Evolutionary conservation across 441 rosid genomes (phyloP), one percentile per base, ranked within the genome.

Genomic region (Aquilaria agallochum): DNA sequence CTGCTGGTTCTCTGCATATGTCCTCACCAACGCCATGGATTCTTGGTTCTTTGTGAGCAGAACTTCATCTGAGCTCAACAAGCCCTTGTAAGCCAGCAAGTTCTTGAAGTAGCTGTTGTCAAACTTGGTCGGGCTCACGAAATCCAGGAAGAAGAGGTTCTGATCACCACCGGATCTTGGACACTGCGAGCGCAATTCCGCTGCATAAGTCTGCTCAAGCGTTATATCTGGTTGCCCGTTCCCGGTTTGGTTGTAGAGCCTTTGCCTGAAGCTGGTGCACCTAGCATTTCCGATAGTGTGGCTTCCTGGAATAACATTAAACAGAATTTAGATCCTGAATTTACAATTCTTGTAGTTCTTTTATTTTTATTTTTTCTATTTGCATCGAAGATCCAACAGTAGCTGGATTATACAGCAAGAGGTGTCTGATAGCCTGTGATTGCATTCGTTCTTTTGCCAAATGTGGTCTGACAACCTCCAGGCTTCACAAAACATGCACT

Each of bases 81-180:
- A 74, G 11, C 90, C 90, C 72, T 78, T 80, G 31, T 48, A 58
- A 69, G 68, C 82, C 55, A 79, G 45, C 36, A 84, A 30, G 64
- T 67, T 71, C 74, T 78, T 81, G 75, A 70, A 84, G 76, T 84
- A 84, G 68, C 68, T 65, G 79, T 82, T 82, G 53, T 84, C 90
- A 46, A 84, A 84, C 63, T 64, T 71, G 3, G 67, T 55, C 31
- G 90, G 90, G 72, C 73, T 78, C 20, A 51, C 72, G 5, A 60
- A 65, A 71, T 84, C 90, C 75, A 84, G 53, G 74, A 76, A 65
- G 58, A 78, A 82, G 20, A 84, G 78, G 78, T 66, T 81, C 66
- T 84, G 85, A 62, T 82, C 90, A 13, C 87, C 90, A 14, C 87
- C 90, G 0, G 84, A 81, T 55, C 61, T 62, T 0, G 87, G 87